Evolutionary conservation across 805 yeast genomes (phyloP), one percentile per base, ranked within the genome.

Genomic region (Zygosaccharomyces pseudorouxii): DNA sequence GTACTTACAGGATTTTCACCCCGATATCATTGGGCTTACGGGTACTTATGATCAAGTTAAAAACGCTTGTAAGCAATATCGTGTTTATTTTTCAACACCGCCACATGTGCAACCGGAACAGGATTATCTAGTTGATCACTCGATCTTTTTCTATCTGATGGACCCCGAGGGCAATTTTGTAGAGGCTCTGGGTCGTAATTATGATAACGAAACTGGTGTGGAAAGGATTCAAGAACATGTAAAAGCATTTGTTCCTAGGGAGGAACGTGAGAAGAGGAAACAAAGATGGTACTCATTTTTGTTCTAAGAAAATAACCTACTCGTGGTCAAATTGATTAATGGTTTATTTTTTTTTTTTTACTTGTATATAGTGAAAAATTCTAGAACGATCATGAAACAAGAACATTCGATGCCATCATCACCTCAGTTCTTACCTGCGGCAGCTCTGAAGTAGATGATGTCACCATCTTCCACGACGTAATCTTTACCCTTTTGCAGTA

Each of bases 11-110:
- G 99, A 93, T 62, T 93, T 93, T 79, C 96, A 93, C 63, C 88
- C 90, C 2, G 81, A 80, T 38, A 86, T 93, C 45, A 73, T 89
- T 49, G 99, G 99, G 0, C 77, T 93, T 52, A 93, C 98, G 0
- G 99, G 99, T 37, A 74, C 86, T 12, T 92, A 88, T 65, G 93
- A 89, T 28, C 83, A 84, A 51, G 81, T 93, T 51, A 92, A 89
- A 68, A 76, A 78, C 53, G 78, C 84, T 46, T 93, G 99, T 73
- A 93, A 89, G 68, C 81, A 82, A 57, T 93, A 82, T 70, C 77
- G 99, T 56, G 99, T 93, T 11, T 93, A 93, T 69, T 93, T 93
- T 69, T 88, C 96, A n/a, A 93, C 99, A 1, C 99, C 99, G 3
- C 86, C 90, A 22, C 80, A 89, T 63, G 84, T 93, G 41, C 88